Percentiles rank a stretch among this genome's conserved stretches.
These are phyloP conservation scores for Colletotrichum costaricense DNA, from an alignment of 2,329 filamentous ascomycete genomes.

Conservation along the genomic window DNA sequence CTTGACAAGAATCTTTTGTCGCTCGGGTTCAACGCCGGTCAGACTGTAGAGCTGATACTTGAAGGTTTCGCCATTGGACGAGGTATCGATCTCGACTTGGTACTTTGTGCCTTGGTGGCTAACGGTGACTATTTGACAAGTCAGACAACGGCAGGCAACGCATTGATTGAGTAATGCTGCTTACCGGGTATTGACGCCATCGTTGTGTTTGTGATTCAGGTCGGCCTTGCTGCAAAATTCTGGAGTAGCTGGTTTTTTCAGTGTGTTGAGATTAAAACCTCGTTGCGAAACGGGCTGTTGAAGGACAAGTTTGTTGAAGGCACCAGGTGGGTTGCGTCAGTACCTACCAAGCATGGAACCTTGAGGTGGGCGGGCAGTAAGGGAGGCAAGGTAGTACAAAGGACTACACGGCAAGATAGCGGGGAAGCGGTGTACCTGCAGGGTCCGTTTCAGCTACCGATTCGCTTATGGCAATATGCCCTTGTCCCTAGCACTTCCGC, in stretches of 20 bases:
- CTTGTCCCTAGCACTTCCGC: background rate
- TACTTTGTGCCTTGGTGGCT: conserved; percentile 97
- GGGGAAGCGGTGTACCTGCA: conserved; percentile 37
- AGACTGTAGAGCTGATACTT: conserved; percentile 96
- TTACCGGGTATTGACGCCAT: conserved; percentile 69
- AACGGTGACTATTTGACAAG: conserved; percentile 75
- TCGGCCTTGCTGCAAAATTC: conserved; percentile 31
- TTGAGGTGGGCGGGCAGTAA: conserved; percentile 4
- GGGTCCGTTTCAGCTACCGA: conserved; percentile 34
- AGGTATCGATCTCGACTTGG: conserved; percentile 89
- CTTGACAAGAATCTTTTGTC: conserved; percentile 96
- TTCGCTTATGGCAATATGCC: conserved; percentile 27
- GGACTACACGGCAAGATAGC: conserved; percentile 14
- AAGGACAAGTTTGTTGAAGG: conserved; percentile 35
- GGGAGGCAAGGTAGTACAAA: conserved; percentile 26
- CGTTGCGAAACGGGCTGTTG: conserved; percentile 11
- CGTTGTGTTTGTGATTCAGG: conserved; percentile 34
- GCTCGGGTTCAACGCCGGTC: conserved; percentile 94
- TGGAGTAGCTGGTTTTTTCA: conserved; percentile 3
- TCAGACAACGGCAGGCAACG: conserved; percentile 38
- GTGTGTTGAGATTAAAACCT: conserved; percentile 3
- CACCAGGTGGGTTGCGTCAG: conserved; percentile 36
- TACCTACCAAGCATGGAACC: conserved; percentile 6
- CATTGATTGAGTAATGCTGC: conserved; percentile 37
- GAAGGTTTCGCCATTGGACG: conserved; percentile 88